These are phyloP conservation scores for Exserohilum rostratum DNA, from an alignment of 2,329 filamentous ascomycete species.

Conservation along the genomic window DNA sequence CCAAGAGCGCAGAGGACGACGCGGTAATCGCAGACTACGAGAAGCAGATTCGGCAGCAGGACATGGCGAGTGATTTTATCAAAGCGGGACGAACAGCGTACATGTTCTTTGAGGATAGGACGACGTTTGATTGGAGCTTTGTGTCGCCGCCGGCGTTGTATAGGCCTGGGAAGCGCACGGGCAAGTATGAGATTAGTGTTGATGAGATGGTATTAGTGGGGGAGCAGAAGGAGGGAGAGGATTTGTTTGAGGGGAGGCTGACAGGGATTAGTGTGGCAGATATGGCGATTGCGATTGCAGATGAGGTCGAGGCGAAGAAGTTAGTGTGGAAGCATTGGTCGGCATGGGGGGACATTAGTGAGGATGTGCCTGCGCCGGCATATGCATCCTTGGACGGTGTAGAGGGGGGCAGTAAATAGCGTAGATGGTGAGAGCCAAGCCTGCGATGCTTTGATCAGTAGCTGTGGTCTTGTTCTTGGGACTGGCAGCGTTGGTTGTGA, in stretches of 20 bases:
- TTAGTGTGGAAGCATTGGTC: slow-evolving; percentile 43
- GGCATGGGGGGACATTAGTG: slow-evolving; percentile 36
- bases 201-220: slow-evolving; percentile 42
- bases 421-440: too few species aligned
- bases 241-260: slow-evolving; percentile 39
- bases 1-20: slow-evolving; percentile 20
- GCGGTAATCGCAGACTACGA: slow-evolving; percentile 33
- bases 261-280: slow-evolving; percentile 43
- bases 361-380: slow-evolving; percentile 33
- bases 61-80: slow-evolving; percentile 39
- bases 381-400: slow-evolving; percentile 36
- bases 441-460: too few species aligned
- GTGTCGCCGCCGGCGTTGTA: slow-evolving; percentile 44
- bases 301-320: slow-evolving; percentile 39
- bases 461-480: too few species aligned
- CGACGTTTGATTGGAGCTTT: slow-evolving; percentile 43
- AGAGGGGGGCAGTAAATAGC: slow-evolving; percentile 19
- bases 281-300: slow-evolving; percentile 45
- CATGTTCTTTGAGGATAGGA: slow-evolving; percentile 48
- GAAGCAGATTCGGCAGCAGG: slow-evolving; percentile 26
- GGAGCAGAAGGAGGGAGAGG: slow-evolving; percentile 26
- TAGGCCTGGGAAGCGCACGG: slow-evolving; percentile 41
- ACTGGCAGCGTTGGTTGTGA: too few species aligned
- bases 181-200: slow-evolving; percentile 39
- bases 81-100: slow-evolving; percentile 42